These are phyloP conservation scores for Chalaropsis thielavioides DNA, from an alignment of 2,329 filamentous ascomycete genomes.

Conservation along the genomic window DNA sequence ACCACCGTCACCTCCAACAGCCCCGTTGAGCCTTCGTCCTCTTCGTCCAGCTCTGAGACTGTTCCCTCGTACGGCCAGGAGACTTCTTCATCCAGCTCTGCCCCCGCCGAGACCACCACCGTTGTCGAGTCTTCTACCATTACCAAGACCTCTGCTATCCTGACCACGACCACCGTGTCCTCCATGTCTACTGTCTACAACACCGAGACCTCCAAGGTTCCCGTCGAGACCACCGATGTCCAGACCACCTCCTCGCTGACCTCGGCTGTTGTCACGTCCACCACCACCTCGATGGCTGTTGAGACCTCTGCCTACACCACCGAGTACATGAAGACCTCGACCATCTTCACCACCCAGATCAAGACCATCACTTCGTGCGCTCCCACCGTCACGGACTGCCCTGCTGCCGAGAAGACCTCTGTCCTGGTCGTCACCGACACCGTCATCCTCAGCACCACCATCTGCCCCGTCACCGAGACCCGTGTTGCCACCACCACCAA, in stretches of 20 bases:
- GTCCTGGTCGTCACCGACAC: slow-evolving; percentile 38
- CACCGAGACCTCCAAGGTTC: slow-evolving; percentile 15
- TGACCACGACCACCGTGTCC: slow-evolving; percentile 11
- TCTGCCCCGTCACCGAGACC: slow-evolving; percentile 47
- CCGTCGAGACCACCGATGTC: slow-evolving; percentile 15
- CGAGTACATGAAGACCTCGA: slow-evolving; percentile 34
- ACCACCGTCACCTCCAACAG: slow-evolving; percentile 12
- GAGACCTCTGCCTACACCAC: slow-evolving; percentile 21
- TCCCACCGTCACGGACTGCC: slow-evolving; percentile 36
- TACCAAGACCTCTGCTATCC: slow-evolving; percentile 18
- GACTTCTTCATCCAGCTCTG: slow-evolving; percentile 17
- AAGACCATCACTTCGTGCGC: slow-evolving; percentile 38
- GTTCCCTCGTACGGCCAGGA: background rate
- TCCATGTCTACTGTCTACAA: slow-evolving; percentile 13
- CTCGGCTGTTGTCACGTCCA: slow-evolving; percentile 12
- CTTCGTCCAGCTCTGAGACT: slow-evolving; percentile 17
- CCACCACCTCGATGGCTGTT: slow-evolving; percentile 15
- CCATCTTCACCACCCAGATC: slow-evolving; percentile 36
- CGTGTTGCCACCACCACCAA: slow-evolving; percentile 27
- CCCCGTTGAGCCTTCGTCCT: slow-evolving; percentile 17
- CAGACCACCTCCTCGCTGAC: slow-evolving; percentile 13
- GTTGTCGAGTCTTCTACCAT: slow-evolving; percentile 23
- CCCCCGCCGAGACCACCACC: slow-evolving; percentile 18
- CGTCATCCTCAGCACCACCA: slow-evolving; percentile 42
- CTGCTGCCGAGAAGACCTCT: slow-evolving; percentile 29